phyloP scores from a whole-genome alignment of 805 yeast genomes.

The Wickerhamomyces ciferrii region DNA sequence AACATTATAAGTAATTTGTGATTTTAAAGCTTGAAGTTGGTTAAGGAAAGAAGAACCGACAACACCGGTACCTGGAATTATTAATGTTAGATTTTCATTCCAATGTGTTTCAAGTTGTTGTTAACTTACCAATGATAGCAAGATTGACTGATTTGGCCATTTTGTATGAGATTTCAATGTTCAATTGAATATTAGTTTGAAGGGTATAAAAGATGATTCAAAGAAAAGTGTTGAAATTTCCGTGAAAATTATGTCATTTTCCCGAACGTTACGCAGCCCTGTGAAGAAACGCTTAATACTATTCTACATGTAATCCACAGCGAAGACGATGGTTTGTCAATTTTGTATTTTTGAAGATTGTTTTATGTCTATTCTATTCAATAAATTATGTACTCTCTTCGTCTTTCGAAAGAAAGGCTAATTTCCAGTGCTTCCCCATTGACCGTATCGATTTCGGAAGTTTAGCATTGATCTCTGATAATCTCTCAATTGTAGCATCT shows the following conservation, averaged over 20 bases:
- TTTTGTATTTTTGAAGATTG: no score
- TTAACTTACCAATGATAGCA: constrained; percentile 57
- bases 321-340: no score
- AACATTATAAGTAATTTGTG: constrained; percentile 65
- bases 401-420: constrained; percentile 6
- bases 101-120: neutral
- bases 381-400: neutral
- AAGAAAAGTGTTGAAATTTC: neutral
- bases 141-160: constrained; percentile 57
- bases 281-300: no score
- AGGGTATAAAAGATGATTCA: no score
- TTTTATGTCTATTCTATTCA: no score
- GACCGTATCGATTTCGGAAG: constrained; percentile 28
- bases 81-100: constrained; percentile 5
- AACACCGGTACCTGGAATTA: constrained; percentile 71
- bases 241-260: neutral
- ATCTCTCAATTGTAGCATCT: constrained; percentile 20
- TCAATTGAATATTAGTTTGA: no score
- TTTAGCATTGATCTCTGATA: constrained; percentile 22
- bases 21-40: constrained; percentile 63
- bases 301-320: no score
- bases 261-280: neutral
- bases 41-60: constrained; percentile 89
- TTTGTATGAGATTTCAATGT: constrained; percentile 3
- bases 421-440: constrained; percentile 18